These are phyloP conservation scores for Leucocoprinus sp. DNA, from an alignment of 768 basidiomycete species.

Conservation along the genomic window DNA sequence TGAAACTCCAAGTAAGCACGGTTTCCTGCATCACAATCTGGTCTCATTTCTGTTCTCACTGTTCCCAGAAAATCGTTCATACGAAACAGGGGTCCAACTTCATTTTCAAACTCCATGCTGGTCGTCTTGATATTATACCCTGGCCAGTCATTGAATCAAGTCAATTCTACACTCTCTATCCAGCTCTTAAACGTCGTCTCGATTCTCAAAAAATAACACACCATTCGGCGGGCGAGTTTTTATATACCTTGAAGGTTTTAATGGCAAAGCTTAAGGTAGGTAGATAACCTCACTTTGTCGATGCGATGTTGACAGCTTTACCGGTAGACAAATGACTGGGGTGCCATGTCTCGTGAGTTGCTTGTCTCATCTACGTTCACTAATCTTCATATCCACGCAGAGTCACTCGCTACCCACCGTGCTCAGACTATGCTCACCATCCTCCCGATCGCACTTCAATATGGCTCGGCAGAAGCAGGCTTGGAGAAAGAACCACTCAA, in stretches of 20 bases:
- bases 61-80: constrained; percentile 44
- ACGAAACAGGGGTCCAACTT: constrained; percentile 56
- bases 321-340: constrained; percentile 59
- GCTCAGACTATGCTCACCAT: constrained; percentile 32
- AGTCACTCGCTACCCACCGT: constrained; percentile 42
- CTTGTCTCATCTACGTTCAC: background rate
- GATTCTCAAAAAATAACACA: constrained; percentile 44
- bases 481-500: constrained; percentile 42
- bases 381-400: constrained; percentile 18
- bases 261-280: constrained; percentile 61
- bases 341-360: constrained; percentile 48
- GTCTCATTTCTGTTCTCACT: background rate
- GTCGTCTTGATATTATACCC: constrained; percentile 48
- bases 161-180: constrained; percentile 52
- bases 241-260: constrained; percentile 49
- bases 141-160: constrained; percentile 63
- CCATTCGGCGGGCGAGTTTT: constrained; percentile 42
- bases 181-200: constrained; percentile 34
- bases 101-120: constrained; percentile 50
- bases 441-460: constrained; percentile 39
- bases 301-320: background rate
- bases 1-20: constrained; percentile 35
- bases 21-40: background rate
- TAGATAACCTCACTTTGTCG: background rate
- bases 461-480: constrained; percentile 37